These are phyloP conservation scores for Lipomyces sp. DNA, from an alignment of 805 yeast genomes.

Conservation along the genomic window DNA sequence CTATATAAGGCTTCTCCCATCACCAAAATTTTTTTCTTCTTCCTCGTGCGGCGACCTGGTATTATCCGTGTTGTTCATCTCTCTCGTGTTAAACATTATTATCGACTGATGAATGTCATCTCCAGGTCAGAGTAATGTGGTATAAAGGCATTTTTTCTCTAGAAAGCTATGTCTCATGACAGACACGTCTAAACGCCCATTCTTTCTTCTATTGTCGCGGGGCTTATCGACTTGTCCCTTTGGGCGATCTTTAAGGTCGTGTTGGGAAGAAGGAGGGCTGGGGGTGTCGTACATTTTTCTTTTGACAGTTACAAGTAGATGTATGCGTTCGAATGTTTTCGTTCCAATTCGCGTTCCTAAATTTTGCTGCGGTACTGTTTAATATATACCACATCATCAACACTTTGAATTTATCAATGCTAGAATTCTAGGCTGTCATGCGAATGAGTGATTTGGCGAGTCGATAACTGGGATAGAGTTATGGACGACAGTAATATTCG, in stretches of 20 bases:
- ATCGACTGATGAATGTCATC: conserved; percentile 37
- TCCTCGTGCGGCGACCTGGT: conserved; percentile 38
- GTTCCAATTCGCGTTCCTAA: background rate
- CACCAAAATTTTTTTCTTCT: conserved; percentile 10
- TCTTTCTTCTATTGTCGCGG: conserved; percentile 17
- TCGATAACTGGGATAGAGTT: too few species aligned
- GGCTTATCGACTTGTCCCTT: too few species aligned
- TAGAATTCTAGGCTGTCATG: too few species aligned
- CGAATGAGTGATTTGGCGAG: too few species aligned
- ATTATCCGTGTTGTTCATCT: conserved; percentile 37
- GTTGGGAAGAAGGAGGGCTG: conserved; percentile 37
- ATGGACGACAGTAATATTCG: too few species aligned
- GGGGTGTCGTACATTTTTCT: conserved; percentile 34
- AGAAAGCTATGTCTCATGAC: background rate
- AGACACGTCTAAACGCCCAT: conserved; percentile 38
- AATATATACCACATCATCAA: too few species aligned
- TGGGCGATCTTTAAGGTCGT: background rate
- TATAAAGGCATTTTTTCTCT: conserved; percentile 3
- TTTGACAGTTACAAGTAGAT: background rate
- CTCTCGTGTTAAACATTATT: conserved; percentile 19
- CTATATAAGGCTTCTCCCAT: background rate
- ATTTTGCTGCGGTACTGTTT: too few species aligned
- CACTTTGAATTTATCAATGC: too few species aligned
- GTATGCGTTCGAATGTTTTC: background rate
- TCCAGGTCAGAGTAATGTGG: conserved; percentile 33